Evolutionary conservation across 768 basidiomycete species (phyloP), one percentile per base, ranked within the genome.

Genomic region (Pulveroboletus sp.): DNA sequence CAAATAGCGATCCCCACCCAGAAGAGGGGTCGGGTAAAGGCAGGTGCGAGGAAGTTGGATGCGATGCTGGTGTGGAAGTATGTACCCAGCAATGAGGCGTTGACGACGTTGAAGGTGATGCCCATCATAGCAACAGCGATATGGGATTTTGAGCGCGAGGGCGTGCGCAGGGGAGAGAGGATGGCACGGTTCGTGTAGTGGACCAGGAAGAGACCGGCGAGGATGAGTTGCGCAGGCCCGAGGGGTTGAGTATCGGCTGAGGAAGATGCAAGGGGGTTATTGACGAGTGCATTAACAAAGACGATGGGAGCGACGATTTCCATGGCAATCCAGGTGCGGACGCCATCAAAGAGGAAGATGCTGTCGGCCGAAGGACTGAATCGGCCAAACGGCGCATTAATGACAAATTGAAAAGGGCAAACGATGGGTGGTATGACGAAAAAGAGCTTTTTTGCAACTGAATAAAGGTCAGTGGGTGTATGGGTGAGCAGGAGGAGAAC

Each of bases 151-250:
- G 87, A 86, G 37, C 92, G 80, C 27, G 82, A 81, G 0, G 93
- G 88, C 0, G 90, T 85, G 50, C 90, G 78, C 5, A 95, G 71
- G 6, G 91, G 90, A 2, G 84, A 87, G 27, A 97, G 57, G 42
- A 93, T 48, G 5, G 90, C 82, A 42, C 94, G 88, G 68, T 95
- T 93, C 44, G 78, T 53, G 68, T 97, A 95, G 71, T 97, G 93
- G 1, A 75, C 46, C 41, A 93, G 64, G 67, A 77, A 94, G 43
- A 86, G 72, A 7, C 63, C 53, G 13, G 75, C 72, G 45, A 91
- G 73, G 42, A 89, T 43, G 19, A 70, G 67, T 33, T 80, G 74
- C 0, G 79, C 73, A 43, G 65, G 61, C 5, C 70, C 51, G 41
- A 75, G 60, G 3, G 70, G 44, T 29, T 51, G 58, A 51, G 51